Base-by-base conservation (phyloP, 768 basidiomycete species). In the Hericium erinaceus region DNA sequence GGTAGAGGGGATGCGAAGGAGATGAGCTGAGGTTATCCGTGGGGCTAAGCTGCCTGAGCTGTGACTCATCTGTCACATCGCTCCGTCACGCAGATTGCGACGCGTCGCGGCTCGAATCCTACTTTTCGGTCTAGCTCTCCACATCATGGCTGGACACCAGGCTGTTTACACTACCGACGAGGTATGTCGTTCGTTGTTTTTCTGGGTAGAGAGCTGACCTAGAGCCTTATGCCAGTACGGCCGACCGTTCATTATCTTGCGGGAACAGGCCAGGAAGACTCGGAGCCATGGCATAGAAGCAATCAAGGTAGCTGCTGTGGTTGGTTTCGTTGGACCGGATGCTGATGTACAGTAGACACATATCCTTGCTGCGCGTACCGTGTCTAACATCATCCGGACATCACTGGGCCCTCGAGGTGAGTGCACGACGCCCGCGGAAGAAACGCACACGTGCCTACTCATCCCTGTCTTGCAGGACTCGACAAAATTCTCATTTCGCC, bases 401-500 rank as follows among this genome's bases (percentile, higher is more conserved):
- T 97, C 93, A 3, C 79, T 99, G 26, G 97, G 97, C 24, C 97
- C 97, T 18, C 79, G 95, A 80, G 95, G 92, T 91, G 48, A 50
- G 75, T 67, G n/a, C 22, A 46, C 53, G 8, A 12, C 3, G 9
- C 44, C 38, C 15, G 28, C 26, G 33, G 28, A n/a, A 11, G 46
- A 15, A 54, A 22, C 16, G 20, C 11, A 16, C 44, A 22, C 40
- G 37, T 44, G 28, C 40, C 39, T 39, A 48, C 7, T 46, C 38
- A 24, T 16, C 24, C 38, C 46, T 46, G 56, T 37, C 50, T 64
- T 64, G 12, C 60, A 95, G 93, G 95, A 48, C 82, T 98, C 52
- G 92, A 94, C 77, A 94, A 94, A 80, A 92, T 94, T 66, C 80
- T 94, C 65, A 92, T 94, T 64, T 92, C 91, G 28, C 87, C 95